A percentile compares a stretch with the other conserved stretches of the same genome.
phyloP scores from a whole-genome alignment of 2,329 filamentous ascomycete genomes.

The Domatiomyces globalis region DNA sequence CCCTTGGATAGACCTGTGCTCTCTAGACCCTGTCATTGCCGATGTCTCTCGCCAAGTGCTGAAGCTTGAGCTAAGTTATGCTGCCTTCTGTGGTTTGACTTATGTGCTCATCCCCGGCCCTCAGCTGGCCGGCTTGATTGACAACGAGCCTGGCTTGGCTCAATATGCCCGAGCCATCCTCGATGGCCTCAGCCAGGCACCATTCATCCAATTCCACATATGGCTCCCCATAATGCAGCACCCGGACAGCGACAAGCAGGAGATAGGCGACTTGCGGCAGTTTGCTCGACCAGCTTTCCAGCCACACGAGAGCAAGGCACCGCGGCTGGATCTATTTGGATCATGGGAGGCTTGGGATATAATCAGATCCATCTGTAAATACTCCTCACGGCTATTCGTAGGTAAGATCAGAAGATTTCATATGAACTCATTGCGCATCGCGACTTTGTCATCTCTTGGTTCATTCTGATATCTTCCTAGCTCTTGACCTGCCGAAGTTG shows the following conservation, averaged over 20 bases:
- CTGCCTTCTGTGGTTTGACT: conserved; percentile 81
- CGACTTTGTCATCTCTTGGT: not conserved
- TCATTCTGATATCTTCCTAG: conserved; percentile 24
- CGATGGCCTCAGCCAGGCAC: conserved; percentile 60
- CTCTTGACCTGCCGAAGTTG: conserved; percentile 43
- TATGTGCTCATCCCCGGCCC: conserved; percentile 75
- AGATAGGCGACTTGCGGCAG: conserved; percentile 31
- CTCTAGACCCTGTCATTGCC: conserved; percentile 65
- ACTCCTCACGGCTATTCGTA: conserved; percentile 64
- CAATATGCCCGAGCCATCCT: conserved; percentile 76
- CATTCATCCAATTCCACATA: conserved; percentile 65
- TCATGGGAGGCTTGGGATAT: conserved; percentile 91
- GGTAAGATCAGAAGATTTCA: conserved; percentile 42
- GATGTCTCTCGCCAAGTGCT: conserved; percentile 81
- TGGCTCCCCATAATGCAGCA: conserved; percentile 73
- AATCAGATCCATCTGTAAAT: conserved; percentile 72
- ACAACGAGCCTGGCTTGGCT: conserved; percentile 37
- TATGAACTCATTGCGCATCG: not conserved
- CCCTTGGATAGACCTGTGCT: conserved; percentile 83
- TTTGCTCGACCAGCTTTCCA: conserved; percentile 31
- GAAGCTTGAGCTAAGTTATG: conserved; percentile 83
- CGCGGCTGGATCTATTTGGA: conserved; percentile 54
- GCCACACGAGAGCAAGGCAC: conserved; percentile 20
- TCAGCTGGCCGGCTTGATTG: conserved; percentile 43
- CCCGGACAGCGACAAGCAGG: conserved; percentile 39